A percentile compares a stretch with the other conserved stretches of the same genome.
These are phyloP conservation scores for Codiaeum variegatum DNA, from an alignment of 441 rosid species.

Conservation along the genomic window DNA sequence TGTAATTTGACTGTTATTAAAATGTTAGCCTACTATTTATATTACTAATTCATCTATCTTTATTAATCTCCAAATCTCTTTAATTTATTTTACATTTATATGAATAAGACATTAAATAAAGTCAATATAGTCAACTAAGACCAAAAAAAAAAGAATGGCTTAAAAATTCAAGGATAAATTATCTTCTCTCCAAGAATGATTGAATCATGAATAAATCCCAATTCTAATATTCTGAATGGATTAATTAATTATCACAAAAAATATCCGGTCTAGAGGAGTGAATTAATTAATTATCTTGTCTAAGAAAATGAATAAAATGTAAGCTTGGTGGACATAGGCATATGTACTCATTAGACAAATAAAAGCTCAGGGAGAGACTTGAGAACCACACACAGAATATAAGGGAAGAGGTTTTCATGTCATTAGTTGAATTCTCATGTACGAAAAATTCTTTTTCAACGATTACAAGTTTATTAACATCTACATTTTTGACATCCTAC, in stretches of 20 bases:
- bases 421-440: not conserved
- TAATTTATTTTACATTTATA: not conserved
- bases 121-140: too few species aligned
- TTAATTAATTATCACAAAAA: not conserved
- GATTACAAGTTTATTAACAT: not conserved
- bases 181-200: not conserved
- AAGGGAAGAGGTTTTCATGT: not conserved
- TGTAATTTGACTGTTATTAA: not conserved
- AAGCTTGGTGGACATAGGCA: not conserved
- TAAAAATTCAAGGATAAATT: not conserved
- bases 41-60: not conserved
- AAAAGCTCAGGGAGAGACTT: not conserved
- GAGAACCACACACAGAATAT: constrained; percentile 3
- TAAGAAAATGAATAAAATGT: too few species aligned
- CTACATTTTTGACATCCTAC: not conserved
- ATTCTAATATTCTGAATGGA: not conserved
- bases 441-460: not conserved
- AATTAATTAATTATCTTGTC: not conserved
- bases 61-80: too few species aligned
- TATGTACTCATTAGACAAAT: too few species aligned
- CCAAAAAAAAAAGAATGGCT: not conserved
- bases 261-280: not conserved
- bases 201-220: not conserved
- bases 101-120: too few species aligned
- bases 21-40: not conserved